These are phyloP conservation scores for Ziziphus jujuba DNA, from an alignment of 306 rosid species.

Conservation along the genomic window DNA sequence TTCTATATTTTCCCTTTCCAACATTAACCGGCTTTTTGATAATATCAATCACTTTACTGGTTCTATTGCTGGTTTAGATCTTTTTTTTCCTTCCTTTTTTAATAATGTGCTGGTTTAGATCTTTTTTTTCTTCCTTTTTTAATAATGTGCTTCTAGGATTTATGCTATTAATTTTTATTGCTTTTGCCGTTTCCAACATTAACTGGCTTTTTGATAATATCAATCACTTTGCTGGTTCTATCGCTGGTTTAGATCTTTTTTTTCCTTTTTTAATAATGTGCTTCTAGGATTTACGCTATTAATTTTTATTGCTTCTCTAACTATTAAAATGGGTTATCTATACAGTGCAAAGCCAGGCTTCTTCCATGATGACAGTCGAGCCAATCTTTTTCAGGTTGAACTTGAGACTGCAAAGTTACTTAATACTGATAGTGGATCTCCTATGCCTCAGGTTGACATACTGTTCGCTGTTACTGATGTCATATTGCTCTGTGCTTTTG, in stretches of 20 bases:
- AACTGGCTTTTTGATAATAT: not conserved
- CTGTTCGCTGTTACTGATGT: slow-evolving; percentile 9
- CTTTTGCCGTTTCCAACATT: not conserved
- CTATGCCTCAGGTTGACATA: slow-evolving; percentile 74
- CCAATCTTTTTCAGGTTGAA: slow-evolving; percentile 88
- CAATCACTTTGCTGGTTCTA: not conserved
- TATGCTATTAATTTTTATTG: not conserved
- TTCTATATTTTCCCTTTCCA: not conserved
- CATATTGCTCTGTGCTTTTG: not conserved
- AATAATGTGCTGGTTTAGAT: slow-evolving; percentile 9
- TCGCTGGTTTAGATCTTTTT: slow-evolving; percentile 14
- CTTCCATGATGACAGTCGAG: slow-evolving; percentile 86
- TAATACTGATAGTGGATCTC: slow-evolving; percentile 97
- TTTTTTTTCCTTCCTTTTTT: not conserved
- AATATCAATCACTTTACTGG: not conserved
- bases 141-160: not conserved
- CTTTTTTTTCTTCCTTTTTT: not conserved
- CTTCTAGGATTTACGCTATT: not conserved
- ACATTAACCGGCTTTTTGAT: not conserved
- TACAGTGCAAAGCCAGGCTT: slow-evolving; percentile 96
- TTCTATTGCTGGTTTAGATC: slow-evolving; percentile 10
- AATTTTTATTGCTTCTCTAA: slow-evolving; percentile 19
- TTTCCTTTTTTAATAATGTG: not conserved
- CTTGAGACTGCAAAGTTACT: slow-evolving; percentile 87
- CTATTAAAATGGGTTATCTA: slow-evolving; percentile 28